phyloP scores from a whole-genome alignment of 805 yeast genomes.

The Wickerhamomyces ciferrii region DNA sequence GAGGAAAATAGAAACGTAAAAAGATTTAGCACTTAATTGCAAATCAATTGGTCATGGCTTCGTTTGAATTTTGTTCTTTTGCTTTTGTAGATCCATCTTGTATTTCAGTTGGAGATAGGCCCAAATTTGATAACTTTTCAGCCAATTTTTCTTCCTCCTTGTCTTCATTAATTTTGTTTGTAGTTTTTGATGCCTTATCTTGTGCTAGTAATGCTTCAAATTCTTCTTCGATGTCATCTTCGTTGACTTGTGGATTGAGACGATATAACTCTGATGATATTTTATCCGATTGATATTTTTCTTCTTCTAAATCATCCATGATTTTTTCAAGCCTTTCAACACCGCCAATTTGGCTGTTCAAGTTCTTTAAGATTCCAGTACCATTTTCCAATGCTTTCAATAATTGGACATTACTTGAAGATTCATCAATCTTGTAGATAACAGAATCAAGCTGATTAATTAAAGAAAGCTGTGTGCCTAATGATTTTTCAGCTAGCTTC shows the following conservation, averaged over 20 bases:
- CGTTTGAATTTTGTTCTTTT: not conserved
- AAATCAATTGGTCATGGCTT: not conserved
- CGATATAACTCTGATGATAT: slow-evolving; percentile 28
- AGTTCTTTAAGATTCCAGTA: slow-evolving; percentile 26
- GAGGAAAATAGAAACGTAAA: slow-evolving; percentile 12
- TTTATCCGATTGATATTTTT: slow-evolving; percentile 30
- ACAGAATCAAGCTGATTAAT: slow-evolving; percentile 32
- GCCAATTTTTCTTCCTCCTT: slow-evolving; percentile 18
- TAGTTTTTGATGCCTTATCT: slow-evolving; percentile 4
- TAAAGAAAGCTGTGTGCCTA: slow-evolving; percentile 25
- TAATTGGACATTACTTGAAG: slow-evolving; percentile 34
- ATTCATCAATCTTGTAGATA: slow-evolving; percentile 35
- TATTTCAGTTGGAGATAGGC: not conserved
- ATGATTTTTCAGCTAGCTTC: slow-evolving; percentile 28
- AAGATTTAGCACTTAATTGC: not conserved
- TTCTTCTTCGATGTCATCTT: slow-evolving; percentile 31
- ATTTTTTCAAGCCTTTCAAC: slow-evolving; percentile 36
- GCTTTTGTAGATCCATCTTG: not conserved
- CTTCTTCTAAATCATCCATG: slow-evolving; percentile 34
- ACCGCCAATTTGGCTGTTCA: slow-evolving; percentile 38
- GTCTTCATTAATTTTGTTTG: not conserved
- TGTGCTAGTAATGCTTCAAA: slow-evolving; percentile 25
- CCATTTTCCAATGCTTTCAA: slow-evolving; percentile 32
- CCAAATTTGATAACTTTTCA: not conserved
- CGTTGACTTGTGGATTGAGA: slow-evolving; percentile 15